Conservation (phyloP, 768 basidiomycete species). For the Agrocybe chaxingu region DNA sequence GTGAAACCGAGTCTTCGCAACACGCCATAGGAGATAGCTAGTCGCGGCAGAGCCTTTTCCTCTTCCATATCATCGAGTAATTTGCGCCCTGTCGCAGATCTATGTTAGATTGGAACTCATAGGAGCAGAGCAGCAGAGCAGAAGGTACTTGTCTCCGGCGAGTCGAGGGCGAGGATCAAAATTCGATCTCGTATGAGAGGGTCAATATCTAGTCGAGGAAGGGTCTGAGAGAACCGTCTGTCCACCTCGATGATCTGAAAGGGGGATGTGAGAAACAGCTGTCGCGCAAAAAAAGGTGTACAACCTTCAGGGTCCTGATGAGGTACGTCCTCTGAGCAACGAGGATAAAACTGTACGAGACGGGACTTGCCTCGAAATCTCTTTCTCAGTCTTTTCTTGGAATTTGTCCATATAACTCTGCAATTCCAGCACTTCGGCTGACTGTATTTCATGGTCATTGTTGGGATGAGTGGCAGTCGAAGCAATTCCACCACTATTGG, state of each 20-base stretch:
- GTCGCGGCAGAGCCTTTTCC: slow-evolving; percentile 54
- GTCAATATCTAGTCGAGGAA: slow-evolving; percentile 65
- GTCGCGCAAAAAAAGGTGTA: neutral
- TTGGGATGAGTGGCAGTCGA: neutral
- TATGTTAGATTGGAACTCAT: no score
- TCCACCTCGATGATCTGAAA: slow-evolving; percentile 79
- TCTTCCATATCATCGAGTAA: slow-evolving; percentile 60
- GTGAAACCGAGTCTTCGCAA: slow-evolving; percentile 75
- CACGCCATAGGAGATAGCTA: slow-evolving; percentile 81
- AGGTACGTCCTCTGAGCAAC: neutral
- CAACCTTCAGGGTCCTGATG: slow-evolving; percentile 34
- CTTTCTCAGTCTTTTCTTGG: slow-evolving; percentile 88
- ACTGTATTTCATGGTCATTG: slow-evolving; percentile 8
- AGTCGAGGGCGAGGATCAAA: slow-evolving; percentile 40
- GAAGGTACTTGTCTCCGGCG: slow-evolving; percentile 1
- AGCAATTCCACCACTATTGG: neutral
- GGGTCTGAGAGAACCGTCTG: slow-evolving; percentile 61
- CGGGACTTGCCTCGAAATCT: slow-evolving; percentile 53
- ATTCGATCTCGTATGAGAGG: slow-evolving; percentile 54
- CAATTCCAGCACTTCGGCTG: slow-evolving; percentile 51
- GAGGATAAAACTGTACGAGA: neutral
- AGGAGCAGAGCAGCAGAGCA: no score
- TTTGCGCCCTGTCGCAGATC: slow-evolving; percentile 24
- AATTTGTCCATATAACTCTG: slow-evolving; percentile 77
- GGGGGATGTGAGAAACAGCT: neutral